Evolutionary conservation across 805 yeast species (phyloP).

Genomic region (Saturnispora sanitii): DNA sequence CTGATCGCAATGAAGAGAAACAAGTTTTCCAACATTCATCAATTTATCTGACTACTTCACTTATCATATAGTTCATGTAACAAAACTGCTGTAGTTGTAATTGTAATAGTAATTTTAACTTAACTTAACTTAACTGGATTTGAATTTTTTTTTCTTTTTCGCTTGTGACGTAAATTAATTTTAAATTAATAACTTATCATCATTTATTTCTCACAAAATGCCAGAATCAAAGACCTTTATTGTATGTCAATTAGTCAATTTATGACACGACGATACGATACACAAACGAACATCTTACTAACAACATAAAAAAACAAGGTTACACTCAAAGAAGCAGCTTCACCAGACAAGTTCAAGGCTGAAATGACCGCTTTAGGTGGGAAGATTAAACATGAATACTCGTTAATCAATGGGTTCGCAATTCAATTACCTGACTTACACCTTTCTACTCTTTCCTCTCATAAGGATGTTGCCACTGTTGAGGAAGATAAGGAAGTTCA

Average conservation of each 20-base stretch:
- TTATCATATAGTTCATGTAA: too few species aligned
- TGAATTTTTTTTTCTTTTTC: background rate
- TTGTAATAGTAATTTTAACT: too few species aligned
- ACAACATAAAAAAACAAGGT: constrained; percentile 1
- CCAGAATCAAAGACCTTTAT: constrained; percentile 6
- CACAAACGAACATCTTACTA: too few species aligned
- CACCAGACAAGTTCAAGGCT: constrained; percentile 31
- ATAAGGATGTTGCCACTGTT: constrained; percentile 44
- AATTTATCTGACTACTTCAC: constrained; percentile 23
- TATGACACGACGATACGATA: too few species aligned
- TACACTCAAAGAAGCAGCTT: constrained; percentile 6
- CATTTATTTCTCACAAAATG: too few species aligned
- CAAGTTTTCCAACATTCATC: constrained; percentile 42
- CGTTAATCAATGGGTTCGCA: constrained; percentile 57
- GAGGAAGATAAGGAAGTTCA: constrained; percentile 64
- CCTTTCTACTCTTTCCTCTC: constrained; percentile 34
- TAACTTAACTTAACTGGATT: too few species aligned
- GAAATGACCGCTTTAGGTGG: constrained; percentile 47
- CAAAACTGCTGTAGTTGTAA: too few species aligned
- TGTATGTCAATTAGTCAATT: constrained; percentile 3
- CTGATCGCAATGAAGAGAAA: constrained; percentile 43
- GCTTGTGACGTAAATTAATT: background rate
- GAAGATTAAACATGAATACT: constrained; percentile 47
- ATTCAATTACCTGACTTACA: constrained; percentile 49
- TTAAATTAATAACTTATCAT: too few species aligned